A percentile compares a stretch with the other conserved stretches of the same genome.
Conservation (phyloP, 2,329 filamentous ascomycete genomes). For the Penicillium sp. region DNA sequence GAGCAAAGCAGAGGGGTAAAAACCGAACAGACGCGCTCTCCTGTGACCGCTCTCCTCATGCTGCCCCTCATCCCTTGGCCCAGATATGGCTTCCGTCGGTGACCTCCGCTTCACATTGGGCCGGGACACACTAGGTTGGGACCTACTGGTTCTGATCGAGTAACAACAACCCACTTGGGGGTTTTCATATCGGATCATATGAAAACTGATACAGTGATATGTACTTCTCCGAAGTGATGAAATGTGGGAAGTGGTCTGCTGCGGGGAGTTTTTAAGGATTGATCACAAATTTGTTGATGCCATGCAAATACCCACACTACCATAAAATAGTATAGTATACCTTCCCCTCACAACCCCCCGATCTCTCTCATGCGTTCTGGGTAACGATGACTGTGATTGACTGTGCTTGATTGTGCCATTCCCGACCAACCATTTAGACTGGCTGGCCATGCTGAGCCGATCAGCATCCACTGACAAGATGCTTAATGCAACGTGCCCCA, state of each 20-base stretch:
- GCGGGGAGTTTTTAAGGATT: neutral
- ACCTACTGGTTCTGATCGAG: constrained; percentile 16
- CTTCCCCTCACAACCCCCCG: no score
- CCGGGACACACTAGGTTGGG: neutral
- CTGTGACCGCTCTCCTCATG: no score
- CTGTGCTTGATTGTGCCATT: constrained; percentile 18
- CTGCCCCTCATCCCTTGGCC: no score
- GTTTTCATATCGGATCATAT: neutral
- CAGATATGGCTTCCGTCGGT: constrained; percentile 1
- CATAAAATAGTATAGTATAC: no score
- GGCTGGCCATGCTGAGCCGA: constrained; percentile 1
- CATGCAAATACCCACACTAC: neutral
- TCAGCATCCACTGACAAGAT: constrained; percentile 3
- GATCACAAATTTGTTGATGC: neutral
- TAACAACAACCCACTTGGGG: constrained; percentile 5
- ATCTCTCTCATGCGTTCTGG: no score
- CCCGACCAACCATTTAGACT: neutral
- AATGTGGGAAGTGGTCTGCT: neutral
- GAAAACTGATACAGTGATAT: neutral
- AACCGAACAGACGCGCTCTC: no score
- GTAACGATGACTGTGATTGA: no score
- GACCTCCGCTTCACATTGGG: constrained; percentile 8
- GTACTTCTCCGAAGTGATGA: neutral
- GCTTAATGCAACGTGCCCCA: constrained; percentile 15
- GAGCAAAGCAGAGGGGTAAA: no score